These are phyloP conservation scores for Hanseniaspora hatyaiensis DNA, from an alignment of 805 yeast species.

Conservation along the genomic window DNA sequence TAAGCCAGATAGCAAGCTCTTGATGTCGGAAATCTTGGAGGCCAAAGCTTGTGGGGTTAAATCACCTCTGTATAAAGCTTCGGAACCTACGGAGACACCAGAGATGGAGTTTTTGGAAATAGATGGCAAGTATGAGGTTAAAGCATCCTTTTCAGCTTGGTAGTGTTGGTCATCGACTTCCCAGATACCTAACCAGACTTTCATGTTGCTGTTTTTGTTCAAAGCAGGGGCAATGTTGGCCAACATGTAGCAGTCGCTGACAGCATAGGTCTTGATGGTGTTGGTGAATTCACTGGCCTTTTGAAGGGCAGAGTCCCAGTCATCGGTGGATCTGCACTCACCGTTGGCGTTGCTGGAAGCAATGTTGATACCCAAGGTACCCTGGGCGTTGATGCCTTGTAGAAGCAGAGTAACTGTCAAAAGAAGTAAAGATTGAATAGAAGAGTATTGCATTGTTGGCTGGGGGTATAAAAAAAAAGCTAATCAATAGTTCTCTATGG, in stretches of 20 bases:
- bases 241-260: constrained; percentile 86
- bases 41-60: constrained; percentile 68
- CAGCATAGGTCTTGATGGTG: constrained; percentile 76
- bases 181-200: constrained; percentile 76
- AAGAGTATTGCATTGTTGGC: constrained; percentile 16
- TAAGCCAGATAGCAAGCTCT: constrained; percentile 46
- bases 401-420: constrained; percentile 27
- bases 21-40: constrained; percentile 49
- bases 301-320: constrained; percentile 58
- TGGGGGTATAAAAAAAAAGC: too few species aligned
- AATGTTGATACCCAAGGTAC: constrained; percentile 70
- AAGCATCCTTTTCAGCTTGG: constrained; percentile 60
- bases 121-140: constrained; percentile 56
- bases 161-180: constrained; percentile 79
- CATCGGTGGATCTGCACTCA: constrained; percentile 61
- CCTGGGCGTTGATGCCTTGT: constrained; percentile 40
- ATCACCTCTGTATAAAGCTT: constrained; percentile 86
- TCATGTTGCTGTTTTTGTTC: constrained; percentile 60
- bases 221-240: constrained; percentile 78
- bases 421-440: constrained; percentile 31
- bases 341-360: constrained; percentile 72
- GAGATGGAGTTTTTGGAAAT: constrained; percentile 58
- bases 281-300: constrained; percentile 47
- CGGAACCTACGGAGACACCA: constrained; percentile 85
- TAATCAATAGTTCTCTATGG: too few species aligned